phyloP scores from a whole-genome alignment of 2,329 filamentous ascomycete genomes.

The Epichloe gansuensis region DNA sequence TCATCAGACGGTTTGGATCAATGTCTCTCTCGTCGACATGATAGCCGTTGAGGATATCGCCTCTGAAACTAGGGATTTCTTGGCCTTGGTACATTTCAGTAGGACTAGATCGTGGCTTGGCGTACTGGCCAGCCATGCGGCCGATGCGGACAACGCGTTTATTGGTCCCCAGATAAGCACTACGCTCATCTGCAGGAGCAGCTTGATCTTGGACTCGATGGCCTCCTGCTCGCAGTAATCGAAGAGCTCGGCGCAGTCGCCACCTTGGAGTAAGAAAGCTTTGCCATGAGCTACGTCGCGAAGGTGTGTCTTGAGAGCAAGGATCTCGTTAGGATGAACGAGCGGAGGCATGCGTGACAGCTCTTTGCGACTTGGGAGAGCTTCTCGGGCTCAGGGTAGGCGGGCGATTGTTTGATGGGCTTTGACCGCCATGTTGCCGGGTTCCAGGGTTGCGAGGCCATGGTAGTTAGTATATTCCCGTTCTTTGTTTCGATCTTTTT shows the following conservation, averaged over 20 bases:
- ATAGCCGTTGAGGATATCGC: constrained; percentile 91
- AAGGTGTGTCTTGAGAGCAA: constrained; percentile 63
- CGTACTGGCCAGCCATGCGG: constrained; percentile 94
- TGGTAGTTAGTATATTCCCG: not conserved
- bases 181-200: constrained; percentile 92
- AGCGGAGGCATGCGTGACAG: constrained; percentile 62
- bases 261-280: constrained; percentile 88
- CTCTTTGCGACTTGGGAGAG: constrained; percentile 50
- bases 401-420: constrained; percentile 65
- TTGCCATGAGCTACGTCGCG: constrained; percentile 81
- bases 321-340: constrained; percentile 70
- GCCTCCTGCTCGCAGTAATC: constrained; percentile 84
- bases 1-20: constrained; percentile 73
- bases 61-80: constrained; percentile 80
- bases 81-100: constrained; percentile 71
- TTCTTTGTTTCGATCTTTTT: too few species aligned
- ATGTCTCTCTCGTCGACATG: constrained; percentile 61
- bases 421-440: constrained; percentile 63
- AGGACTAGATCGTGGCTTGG: constrained; percentile 84
- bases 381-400: constrained; percentile 51
- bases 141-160: constrained; percentile 86
- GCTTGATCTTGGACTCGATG: constrained; percentile 94
- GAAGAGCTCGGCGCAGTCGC: constrained; percentile 94
- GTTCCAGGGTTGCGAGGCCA: constrained; percentile 31
- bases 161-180: constrained; percentile 76